A percentile compares a stretch with the other conserved stretches of the same genome.
phyloP scores from a whole-genome alignment of 768 basidiomycete genomes.

The Rhodotorula diobovata region DNA sequence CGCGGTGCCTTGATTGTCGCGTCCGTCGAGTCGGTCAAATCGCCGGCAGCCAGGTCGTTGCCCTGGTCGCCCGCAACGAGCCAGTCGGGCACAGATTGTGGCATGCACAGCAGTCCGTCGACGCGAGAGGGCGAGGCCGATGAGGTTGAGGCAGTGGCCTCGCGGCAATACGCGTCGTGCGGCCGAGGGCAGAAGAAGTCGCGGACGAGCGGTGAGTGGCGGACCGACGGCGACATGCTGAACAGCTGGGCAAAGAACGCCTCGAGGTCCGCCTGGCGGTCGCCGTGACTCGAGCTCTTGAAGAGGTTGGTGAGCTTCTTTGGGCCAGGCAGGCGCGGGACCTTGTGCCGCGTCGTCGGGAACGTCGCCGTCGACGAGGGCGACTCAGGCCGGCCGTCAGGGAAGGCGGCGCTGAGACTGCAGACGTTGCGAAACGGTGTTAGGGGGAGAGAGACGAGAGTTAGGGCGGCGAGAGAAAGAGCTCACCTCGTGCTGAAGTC shows the following conservation, averaged over 20 bases:
- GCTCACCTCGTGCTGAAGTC: constrained; percentile 35
- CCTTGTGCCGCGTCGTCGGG: neutral
- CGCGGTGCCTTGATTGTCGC: constrained; percentile 16
- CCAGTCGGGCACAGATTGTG: neutral
- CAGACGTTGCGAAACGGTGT: too few species aligned
- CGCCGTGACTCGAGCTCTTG: constrained; percentile 20
- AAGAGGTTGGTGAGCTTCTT: constrained; percentile 32
- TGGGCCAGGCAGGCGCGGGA: constrained; percentile 18
- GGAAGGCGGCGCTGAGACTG: constrained; percentile 31
- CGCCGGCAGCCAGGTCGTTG: neutral
- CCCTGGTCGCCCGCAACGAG: constrained; percentile 1
- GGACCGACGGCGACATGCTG: constrained; percentile 25
- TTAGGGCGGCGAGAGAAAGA: neutral
- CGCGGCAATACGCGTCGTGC: neutral
- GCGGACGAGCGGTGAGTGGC: constrained; percentile 20
- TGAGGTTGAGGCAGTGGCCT: neutral
- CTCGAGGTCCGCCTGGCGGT: constrained; percentile 34
- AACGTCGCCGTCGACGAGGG: neutral
- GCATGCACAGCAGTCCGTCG: neutral
- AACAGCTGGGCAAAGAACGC: constrained; percentile 30
- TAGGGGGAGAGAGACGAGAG: neutral
- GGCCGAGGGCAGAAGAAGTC: constrained; percentile 29
- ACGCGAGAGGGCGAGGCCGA: neutral
- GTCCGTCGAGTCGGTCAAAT: neutral
- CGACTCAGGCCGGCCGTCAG: constrained; percentile 21